Percentiles rank a stretch among this genome's conserved stretches.
These are phyloP conservation scores for Agaricus sinodeliciosus DNA, from an alignment of 768 basidiomycete genomes.

Conservation along the genomic window DNA sequence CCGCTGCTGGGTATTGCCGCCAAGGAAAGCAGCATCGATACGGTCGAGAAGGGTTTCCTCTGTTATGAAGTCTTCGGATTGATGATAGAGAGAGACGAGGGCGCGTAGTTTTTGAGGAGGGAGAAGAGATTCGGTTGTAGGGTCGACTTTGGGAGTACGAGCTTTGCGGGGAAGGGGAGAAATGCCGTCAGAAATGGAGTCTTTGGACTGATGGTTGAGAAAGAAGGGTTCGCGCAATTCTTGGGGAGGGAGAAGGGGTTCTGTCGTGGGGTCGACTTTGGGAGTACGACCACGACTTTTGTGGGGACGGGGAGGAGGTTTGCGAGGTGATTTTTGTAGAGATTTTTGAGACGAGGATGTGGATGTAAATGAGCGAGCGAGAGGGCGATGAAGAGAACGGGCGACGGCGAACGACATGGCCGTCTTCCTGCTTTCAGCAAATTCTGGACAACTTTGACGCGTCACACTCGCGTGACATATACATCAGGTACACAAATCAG, in stretches of 20 bases:
- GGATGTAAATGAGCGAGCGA: slow-evolving; percentile 1
- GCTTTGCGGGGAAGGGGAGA: slow-evolving; percentile 4
- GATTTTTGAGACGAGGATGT: not conserved
- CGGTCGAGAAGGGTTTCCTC: slow-evolving; percentile 54
- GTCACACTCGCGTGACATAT: too few species aligned
- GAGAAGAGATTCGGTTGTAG: slow-evolving; percentile 27
- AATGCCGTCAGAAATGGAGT: slow-evolving; percentile 36
- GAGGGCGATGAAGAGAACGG: not conserved
- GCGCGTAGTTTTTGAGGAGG: slow-evolving; percentile 60
- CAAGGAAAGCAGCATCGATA: slow-evolving; percentile 58
- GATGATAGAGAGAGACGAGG: slow-evolving; percentile 74
- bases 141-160: slow-evolving; percentile 12
- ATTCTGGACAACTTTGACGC: too few species aligned
- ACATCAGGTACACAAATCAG: too few species aligned
- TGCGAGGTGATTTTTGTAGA: not conserved
- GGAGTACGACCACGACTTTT: slow-evolving; percentile 6
- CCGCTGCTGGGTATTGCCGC: slow-evolving; percentile 3
- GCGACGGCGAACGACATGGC: not conserved
- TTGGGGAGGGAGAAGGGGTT: slow-evolving; percentile 39
- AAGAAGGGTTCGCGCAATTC: slow-evolving; percentile 69
- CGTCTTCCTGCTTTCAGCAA: too few species aligned
- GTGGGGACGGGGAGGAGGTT: not conserved
- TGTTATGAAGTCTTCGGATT: slow-evolving; percentile 65
- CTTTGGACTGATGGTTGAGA: slow-evolving; percentile 70
- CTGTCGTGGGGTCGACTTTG: slow-evolving; percentile 16